Evolutionary conservation across 495 filamentous ascomycete species (phyloP).

Genomic region (Trichoderma virens): DNA sequence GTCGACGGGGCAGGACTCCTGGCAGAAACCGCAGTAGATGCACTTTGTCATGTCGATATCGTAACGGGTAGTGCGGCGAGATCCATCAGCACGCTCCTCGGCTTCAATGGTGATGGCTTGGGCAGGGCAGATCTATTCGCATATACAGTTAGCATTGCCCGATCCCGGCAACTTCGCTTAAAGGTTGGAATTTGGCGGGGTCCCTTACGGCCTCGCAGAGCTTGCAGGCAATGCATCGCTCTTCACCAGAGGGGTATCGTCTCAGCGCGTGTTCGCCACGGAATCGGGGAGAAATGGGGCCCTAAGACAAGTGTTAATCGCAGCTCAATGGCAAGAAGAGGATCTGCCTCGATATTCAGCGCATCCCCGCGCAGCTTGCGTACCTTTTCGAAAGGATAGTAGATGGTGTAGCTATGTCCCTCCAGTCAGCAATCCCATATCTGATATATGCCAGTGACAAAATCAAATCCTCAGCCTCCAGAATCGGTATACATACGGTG

Average conservation of each 20-base stretch:
- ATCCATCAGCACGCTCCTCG: slow-evolving; percentile 93
- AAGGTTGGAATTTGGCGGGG: neutral
- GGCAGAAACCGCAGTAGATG: slow-evolving; percentile 99
- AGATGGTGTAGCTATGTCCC: slow-evolving; percentile 77
- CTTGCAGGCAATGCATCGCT: slow-evolving; percentile 99
- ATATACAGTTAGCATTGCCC: slow-evolving; percentile 8
- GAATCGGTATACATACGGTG: slow-evolving; percentile 62
- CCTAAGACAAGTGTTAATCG: slow-evolving; percentile 31
- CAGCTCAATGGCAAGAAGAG: neutral
- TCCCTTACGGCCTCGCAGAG: slow-evolving; percentile 74
- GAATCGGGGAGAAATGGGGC: slow-evolving; percentile 95
- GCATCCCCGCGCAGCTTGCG: slow-evolving; percentile 9
- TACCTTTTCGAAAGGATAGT: slow-evolving; percentile 95
- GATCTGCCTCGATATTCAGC: neutral
- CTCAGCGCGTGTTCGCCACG: slow-evolving; percentile 93
- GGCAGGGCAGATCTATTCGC: slow-evolving; percentile 72
- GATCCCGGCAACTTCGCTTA: neutral
- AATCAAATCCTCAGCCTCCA: neutral
- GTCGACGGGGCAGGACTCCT: slow-evolving; percentile 97
- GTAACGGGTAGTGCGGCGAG: slow-evolving; percentile 88
- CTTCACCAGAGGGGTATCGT: slow-evolving; percentile 93
- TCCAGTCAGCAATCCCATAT: slow-evolving; percentile 12
- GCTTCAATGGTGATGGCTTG: slow-evolving; percentile 98
- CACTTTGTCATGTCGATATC: slow-evolving; percentile 99
- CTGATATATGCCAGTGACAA: too few species aligned